Percentiles rank a stretch among this genome's conserved stretches.
These are phyloP conservation scores for Verbascum thapsus DNA, from an alignment of 257 asterid species.

Conservation along the genomic window DNA sequence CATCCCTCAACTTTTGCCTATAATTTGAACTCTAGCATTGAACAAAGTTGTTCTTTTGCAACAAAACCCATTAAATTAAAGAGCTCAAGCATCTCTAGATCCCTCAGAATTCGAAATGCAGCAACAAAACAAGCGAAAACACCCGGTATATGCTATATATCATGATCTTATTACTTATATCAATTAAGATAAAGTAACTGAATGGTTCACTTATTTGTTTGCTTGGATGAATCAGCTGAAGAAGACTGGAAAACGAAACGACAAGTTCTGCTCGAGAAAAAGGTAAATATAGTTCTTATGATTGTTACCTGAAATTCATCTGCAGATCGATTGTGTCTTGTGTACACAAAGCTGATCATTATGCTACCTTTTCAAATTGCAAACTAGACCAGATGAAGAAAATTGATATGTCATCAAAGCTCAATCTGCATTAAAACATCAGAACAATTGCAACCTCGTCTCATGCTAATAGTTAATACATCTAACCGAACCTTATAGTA, in stretches of 20 bases:
- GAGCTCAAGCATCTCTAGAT: conserved; percentile 29
- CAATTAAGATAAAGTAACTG: background rate
- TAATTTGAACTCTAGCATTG: conserved; percentile 35
- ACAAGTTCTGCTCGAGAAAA: conserved; percentile 72
- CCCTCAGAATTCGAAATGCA: conserved; percentile 52
- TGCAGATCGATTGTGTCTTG: too few species aligned
- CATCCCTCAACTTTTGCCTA: conserved; percentile 35
- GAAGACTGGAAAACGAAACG: conserved; percentile 87
- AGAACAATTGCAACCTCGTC: too few species aligned
- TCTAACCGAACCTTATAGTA: too few species aligned
- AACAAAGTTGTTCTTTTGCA: conserved; percentile 34
- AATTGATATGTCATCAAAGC: too few species aligned
- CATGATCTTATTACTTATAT: background rate
- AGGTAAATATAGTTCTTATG: conserved; percentile 45
- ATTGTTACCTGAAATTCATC: background rate
- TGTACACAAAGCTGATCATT: background rate
- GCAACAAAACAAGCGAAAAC: conserved; percentile 80
- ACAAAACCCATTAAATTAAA: conserved; percentile 32
- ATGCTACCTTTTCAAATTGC: background rate
- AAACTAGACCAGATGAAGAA: background rate
- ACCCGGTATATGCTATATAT: conserved; percentile 72
- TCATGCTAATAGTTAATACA: too few species aligned
- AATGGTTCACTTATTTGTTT: conserved; percentile 14
- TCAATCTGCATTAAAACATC: too few species aligned
- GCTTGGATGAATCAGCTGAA: conserved; percentile 81